phyloP scores from a whole-genome alignment of 2,329 filamentous ascomycete species.

The Ophiocordyceps camponoti-floridani region DNA sequence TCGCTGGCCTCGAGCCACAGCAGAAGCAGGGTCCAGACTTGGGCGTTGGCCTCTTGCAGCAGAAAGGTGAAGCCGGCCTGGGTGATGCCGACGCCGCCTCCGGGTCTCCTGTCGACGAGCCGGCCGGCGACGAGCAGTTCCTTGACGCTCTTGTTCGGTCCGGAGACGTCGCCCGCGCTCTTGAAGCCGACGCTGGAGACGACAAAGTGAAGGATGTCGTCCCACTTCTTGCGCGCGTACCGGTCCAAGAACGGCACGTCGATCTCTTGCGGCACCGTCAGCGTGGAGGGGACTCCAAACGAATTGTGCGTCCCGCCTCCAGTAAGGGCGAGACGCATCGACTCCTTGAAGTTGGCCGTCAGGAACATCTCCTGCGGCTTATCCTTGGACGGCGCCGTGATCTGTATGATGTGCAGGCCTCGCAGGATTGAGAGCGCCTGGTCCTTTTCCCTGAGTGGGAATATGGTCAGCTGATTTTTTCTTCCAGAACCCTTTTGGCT shows the following conservation, averaged over 20 bases:
- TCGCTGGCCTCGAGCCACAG: slow-evolving; percentile 82
- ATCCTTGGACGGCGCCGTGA: slow-evolving; percentile 40
- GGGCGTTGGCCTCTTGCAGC: slow-evolving; percentile 85
- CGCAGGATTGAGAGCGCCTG: slow-evolving; percentile 67
- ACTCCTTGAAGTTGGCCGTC: slow-evolving; percentile 65
- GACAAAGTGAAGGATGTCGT: slow-evolving; percentile 89
- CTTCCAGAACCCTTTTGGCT: background rate
- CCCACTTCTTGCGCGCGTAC: slow-evolving; percentile 81
- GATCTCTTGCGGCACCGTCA: slow-evolving; percentile 43
- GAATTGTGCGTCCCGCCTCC: slow-evolving; percentile 73
- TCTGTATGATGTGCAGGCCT: slow-evolving; percentile 70
- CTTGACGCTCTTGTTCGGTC: slow-evolving; percentile 63
- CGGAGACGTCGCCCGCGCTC: slow-evolving; percentile 25
- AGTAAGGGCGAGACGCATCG: slow-evolving; percentile 71
- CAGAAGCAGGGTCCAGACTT: slow-evolving; percentile 89
- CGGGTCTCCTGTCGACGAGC: slow-evolving; percentile 49
- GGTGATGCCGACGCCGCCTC: slow-evolving; percentile 64
- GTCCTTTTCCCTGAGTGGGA: slow-evolving; percentile 49
- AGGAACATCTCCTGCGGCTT: slow-evolving; percentile 56
- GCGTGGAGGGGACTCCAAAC: slow-evolving; percentile 70
- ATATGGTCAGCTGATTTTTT: background rate
- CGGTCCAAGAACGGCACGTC: slow-evolving; percentile 60
- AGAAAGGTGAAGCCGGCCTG: slow-evolving; percentile 89
- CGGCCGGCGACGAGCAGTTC: slow-evolving; percentile 64
- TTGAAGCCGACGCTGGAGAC: slow-evolving; percentile 54